Conservation (phyloP, 148 eudicot genomes). For the Fagopyrum homotropicum region DNA sequence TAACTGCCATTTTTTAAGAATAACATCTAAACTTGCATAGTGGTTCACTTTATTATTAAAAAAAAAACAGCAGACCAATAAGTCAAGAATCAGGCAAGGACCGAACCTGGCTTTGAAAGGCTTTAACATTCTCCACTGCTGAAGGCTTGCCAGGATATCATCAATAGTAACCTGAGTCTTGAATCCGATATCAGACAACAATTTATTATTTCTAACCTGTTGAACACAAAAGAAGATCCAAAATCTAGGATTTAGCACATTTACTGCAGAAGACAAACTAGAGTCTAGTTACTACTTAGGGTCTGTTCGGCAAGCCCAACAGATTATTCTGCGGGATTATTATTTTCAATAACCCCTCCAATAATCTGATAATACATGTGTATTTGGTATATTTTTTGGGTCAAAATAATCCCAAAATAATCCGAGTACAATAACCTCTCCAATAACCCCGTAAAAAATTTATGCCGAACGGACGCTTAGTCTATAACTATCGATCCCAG, state of each 20-base stretch:
- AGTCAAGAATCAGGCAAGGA: neutral
- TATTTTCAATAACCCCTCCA: too few species aligned
- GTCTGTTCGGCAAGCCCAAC: too few species aligned
- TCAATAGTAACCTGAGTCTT: slow-evolving; percentile 64
- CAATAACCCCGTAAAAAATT: too few species aligned
- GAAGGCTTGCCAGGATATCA: slow-evolving; percentile 53
- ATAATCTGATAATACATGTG: too few species aligned
- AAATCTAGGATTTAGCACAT: neutral
- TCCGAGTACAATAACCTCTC: too few species aligned
- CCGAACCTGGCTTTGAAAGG: slow-evolving; percentile 62
- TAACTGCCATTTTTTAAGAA: neutral
- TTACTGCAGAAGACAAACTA: neutral
- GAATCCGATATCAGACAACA: slow-evolving; percentile 61
- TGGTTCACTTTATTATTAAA: neutral
- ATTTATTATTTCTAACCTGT: slow-evolving; percentile 61
- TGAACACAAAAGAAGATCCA: slow-evolving; percentile 18
- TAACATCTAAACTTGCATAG: neutral
- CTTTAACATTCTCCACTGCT: slow-evolving; percentile 47
- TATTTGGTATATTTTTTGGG: too few species aligned
- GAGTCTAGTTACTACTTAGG: too few species aligned
- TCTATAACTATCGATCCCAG: neutral
- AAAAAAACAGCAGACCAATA: neutral
- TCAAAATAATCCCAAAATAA: too few species aligned
- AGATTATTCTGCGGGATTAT: too few species aligned
- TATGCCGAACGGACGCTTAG: too few species aligned